Base-by-base conservation (phyloP, 345 rosid genomes). In the Dipteronia sinensis region DNA sequence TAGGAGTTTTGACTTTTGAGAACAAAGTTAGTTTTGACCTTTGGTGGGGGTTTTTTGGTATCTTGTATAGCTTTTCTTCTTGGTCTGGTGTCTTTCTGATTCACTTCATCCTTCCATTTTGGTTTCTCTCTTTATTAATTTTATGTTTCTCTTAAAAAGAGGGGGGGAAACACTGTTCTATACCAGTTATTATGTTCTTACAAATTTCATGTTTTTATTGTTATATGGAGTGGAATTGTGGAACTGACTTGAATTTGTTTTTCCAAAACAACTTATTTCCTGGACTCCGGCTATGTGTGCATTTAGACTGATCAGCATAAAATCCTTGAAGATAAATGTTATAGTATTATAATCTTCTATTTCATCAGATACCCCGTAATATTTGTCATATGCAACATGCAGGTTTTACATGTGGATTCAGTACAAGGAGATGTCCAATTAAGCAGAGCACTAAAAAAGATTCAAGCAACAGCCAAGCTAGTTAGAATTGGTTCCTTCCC, bases 391-490 rank as follows among this genome's bases (percentile, higher is more conserved):
- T 78, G 62, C 76, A 40, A 72, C 65, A 47, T 69, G 63, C 87
- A 87, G 91, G 86, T 89, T 86, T 82, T 87, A 19, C 82, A 86
- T 85, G 79, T 81, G 79, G 84, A 90, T 76, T 75, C 80, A 19
- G 82, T 69, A 51, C 82, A 31, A 13, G 86, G 74, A 71, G 82
- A 86, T 78, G 56, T 51, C 17, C 78, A 77, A 77, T 81, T 80
- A 34, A 59, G 47, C 56, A 81, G 83, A 69, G 77, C 75, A 77
- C 77, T 90, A 25, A 92, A 86, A 86, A 93, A 87, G 88, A 84
- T 95, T 83, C 86, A 84, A 80, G 83, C 90, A 71, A 93, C 89
- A 88, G 97, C 90, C 66, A 92, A 88, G 84, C 86, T 95, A 71
- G 93, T 87, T 79, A 83, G 86, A 82, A 81, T 75, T 64, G 89